phyloP scores from a whole-genome alignment of 2,329 filamentous ascomycete species.

The Fusarium sp. region DNA sequence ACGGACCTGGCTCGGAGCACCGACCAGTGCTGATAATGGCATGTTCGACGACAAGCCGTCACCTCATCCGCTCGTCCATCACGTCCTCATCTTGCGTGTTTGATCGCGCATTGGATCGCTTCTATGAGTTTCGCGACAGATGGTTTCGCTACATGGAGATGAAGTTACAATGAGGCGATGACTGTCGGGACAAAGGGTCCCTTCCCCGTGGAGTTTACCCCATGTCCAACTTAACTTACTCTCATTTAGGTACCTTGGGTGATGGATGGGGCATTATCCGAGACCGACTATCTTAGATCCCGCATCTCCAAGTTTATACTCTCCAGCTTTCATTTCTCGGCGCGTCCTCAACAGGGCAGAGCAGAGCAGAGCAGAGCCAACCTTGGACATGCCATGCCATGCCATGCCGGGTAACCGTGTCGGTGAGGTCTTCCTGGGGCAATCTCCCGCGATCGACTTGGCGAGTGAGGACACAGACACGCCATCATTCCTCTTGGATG shows the following conservation, averaged over 20 bases:
- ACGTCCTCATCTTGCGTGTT: neutral
- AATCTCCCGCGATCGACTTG: constrained; percentile 14
- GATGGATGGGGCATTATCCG: constrained; percentile 1
- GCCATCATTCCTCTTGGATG: constrained; percentile 34
- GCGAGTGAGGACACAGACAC: neutral
- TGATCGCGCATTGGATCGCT: constrained; percentile 8
- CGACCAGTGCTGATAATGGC: constrained; percentile 18
- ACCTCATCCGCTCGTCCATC: constrained; percentile 26
- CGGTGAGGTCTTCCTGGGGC: constrained; percentile 7
- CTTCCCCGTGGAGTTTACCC: neutral
- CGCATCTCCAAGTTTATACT: neutral
- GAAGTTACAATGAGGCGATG: constrained; percentile 11
- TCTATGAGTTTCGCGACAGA: neutral
- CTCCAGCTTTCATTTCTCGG: neutral
- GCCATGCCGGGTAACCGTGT: constrained; percentile 1
- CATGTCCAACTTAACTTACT: neutral
- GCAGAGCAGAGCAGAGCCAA: neutral
- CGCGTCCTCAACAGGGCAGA: constrained; percentile 1
- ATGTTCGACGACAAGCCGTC: constrained; percentile 28
- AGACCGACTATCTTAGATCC: constrained; percentile 7
- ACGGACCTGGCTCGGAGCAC: constrained; percentile 13
- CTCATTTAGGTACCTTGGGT: neutral
- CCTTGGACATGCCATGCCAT: neutral
- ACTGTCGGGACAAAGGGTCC: constrained; percentile 11
- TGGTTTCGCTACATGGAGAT: neutral